Evolutionary conservation across 306 rosid species (phyloP).

Genomic region (Fragaria ananassa): DNA sequence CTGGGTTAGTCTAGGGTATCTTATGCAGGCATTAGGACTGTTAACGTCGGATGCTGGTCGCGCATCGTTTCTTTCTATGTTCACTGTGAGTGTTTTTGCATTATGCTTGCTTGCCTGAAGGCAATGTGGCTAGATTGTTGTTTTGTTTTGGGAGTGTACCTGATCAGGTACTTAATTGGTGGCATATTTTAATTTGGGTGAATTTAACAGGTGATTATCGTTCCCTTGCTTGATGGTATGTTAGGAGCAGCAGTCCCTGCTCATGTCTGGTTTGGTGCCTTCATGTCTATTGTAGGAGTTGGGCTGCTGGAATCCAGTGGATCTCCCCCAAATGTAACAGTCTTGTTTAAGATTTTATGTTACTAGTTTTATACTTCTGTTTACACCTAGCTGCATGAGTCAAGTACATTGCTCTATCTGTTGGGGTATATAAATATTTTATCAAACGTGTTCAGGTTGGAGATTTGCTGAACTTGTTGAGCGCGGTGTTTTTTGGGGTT

Average conservation of each 20-base stretch:
- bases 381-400: no score
- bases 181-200: slow-evolving; percentile 39
- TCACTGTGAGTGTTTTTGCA: slow-evolving; percentile 47
- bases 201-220: slow-evolving; percentile 61
- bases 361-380: no score
- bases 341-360: slow-evolving; percentile 31
- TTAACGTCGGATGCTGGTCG: slow-evolving; percentile 79
- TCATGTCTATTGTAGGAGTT: slow-evolving; percentile 61
- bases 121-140: no score
- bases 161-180: slow-evolving; percentile 30
- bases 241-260: slow-evolving; percentile 61
- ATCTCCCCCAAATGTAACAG: slow-evolving; percentile 66
- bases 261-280: slow-evolving; percentile 73
- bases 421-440: no score
- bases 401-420: no score
- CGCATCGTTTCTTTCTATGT: slow-evolving; percentile 60
- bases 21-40: slow-evolving; percentile 74
- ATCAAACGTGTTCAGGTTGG: slow-evolving; percentile 45
- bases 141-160: slow-evolving; percentile 7
- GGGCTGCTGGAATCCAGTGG: slow-evolving; percentile 79
- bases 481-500: slow-evolving; percentile 68
- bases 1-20: slow-evolving; percentile 79
- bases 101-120: not conserved
- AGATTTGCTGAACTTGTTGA: slow-evolving; percentile 65
- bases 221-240: slow-evolving; percentile 79